Conservation (phyloP, 495 filamentous ascomycete genomes). For the Diplogelasinospora grovesii region DNA sequence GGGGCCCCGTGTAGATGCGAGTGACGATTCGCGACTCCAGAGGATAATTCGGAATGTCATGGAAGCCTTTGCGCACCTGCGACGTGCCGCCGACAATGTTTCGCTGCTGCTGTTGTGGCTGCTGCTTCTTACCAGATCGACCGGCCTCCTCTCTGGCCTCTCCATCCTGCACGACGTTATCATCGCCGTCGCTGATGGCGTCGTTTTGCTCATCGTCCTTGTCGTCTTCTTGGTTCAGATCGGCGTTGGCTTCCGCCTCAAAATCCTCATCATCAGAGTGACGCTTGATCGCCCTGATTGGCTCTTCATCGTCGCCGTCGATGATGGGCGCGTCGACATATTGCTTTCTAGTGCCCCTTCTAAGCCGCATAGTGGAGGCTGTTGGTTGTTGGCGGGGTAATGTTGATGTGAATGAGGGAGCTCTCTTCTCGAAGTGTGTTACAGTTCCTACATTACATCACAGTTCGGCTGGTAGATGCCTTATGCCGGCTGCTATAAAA, state of each 20-base stretch:
- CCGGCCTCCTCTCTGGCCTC: slow-evolving; percentile 19
- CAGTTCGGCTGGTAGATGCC: no score
- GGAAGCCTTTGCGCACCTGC: slow-evolving; percentile 19
- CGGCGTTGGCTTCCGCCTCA: slow-evolving; percentile 7
- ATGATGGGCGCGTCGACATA: slow-evolving; percentile 19
- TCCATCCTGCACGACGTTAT: slow-evolving; percentile 15
- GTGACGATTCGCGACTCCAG: slow-evolving; percentile 40
- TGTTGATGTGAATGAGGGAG: not conserved
- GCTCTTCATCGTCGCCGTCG: slow-evolving; percentile 20
- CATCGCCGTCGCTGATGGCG: not conserved
- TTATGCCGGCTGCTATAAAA: no score
- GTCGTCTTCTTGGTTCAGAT: slow-evolving; percentile 12
- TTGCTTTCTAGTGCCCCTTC: slow-evolving; percentile 18
- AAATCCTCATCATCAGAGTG: slow-evolving; percentile 19
- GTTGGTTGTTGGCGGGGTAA: not conserved
- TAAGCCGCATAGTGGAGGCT: slow-evolving; percentile 13
- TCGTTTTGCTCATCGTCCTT: slow-evolving; percentile 12
- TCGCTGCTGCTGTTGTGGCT: slow-evolving; percentile 11
- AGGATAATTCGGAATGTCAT: slow-evolving; percentile 37
- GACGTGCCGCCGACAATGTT: slow-evolving; percentile 20
- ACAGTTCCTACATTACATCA: no score
- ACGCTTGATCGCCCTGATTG: slow-evolving; percentile 7
- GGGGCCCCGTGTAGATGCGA: slow-evolving; percentile 38
- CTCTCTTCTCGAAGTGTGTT: no score
- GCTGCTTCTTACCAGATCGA: slow-evolving; percentile 4